A percentile compares a stretch with the other conserved stretches of the same genome.
These are phyloP conservation scores for Debaryomyces prosopidis DNA, from an alignment of 805 yeast genomes.

Conservation along the genomic window DNA sequence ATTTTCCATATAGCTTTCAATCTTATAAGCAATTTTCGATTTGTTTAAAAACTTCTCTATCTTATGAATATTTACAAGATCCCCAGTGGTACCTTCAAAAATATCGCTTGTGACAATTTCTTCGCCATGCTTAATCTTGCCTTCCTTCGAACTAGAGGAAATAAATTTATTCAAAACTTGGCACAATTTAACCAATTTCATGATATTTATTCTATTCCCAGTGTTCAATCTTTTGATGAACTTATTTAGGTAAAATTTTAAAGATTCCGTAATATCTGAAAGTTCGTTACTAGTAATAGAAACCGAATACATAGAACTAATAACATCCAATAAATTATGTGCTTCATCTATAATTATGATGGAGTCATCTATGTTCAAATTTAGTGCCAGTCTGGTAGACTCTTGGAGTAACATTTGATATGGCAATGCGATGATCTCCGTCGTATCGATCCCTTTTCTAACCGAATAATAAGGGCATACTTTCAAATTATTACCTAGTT, in stretches of 20 bases:
- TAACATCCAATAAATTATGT: conserved; percentile 80
- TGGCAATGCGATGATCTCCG: conserved; percentile 83
- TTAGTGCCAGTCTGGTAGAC: conserved; percentile 57
- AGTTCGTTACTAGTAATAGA: conserved; percentile 54
- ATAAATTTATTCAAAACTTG: conserved; percentile 53
- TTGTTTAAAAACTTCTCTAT: conserved; percentile 61
- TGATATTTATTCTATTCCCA: conserved; percentile 68
- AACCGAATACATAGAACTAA: conserved; percentile 67
- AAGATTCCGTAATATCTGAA: conserved; percentile 40
- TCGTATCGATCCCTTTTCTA: conserved; percentile 51
- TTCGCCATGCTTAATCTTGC: conserved; percentile 49
- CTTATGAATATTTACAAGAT: conserved; percentile 67
- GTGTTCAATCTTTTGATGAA: conserved; percentile 67
- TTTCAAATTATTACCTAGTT: conserved; percentile 54
- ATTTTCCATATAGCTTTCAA: conserved; percentile 65
- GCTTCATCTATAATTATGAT: conserved; percentile 90
- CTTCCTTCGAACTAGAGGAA: conserved; percentile 16
- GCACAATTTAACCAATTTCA: conserved; percentile 61
- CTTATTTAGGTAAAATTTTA: conserved; percentile 56
- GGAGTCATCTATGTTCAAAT: conserved; percentile 58
- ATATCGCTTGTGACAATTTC: conserved; percentile 53
- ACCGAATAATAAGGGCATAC: conserved; percentile 85
- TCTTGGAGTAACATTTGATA: conserved; percentile 74
- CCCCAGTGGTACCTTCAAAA: conserved; percentile 62
- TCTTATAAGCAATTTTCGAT: conserved; percentile 80